phyloP scores from a whole-genome alignment of 2,329 filamentous ascomycete species.

The Penicillium sp. region DNA sequence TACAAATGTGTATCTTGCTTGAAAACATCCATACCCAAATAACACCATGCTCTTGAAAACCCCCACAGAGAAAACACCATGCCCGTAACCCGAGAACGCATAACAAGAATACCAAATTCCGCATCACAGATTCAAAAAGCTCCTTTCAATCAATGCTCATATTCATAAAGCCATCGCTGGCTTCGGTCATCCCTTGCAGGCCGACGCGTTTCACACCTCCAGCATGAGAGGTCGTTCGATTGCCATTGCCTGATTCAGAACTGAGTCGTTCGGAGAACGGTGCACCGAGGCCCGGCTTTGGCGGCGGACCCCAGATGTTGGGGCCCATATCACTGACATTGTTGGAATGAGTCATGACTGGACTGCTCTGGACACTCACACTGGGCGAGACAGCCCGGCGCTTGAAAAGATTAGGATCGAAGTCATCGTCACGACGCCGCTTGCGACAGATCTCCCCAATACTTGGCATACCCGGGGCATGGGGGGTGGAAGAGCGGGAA shows the following conservation, averaged over 20 bases:
- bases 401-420: conserved; percentile 85
- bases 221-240: conserved; percentile 47
- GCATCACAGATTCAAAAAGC: neutral
- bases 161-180: conserved; percentile 92
- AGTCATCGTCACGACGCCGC: conserved; percentile 84
- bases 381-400: conserved; percentile 86
- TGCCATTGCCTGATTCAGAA: conserved; percentile 51
- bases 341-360: conserved; percentile 76
- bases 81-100: neutral
- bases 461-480: conserved; percentile 46
- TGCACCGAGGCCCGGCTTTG: conserved; percentile 55
- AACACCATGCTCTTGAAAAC: neutral
- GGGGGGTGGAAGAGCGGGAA: conserved; percentile 42
- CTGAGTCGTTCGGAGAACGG: conserved; percentile 50
- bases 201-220: conserved; percentile 61
- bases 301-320: conserved; percentile 68
- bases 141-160: conserved; percentile 80
- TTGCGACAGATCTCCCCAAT: conserved; percentile 74
- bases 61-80: neutral
- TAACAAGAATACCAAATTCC: neutral
- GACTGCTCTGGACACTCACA: conserved; percentile 86
- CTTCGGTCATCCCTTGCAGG: conserved; percentile 90
- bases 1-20: conserved; percentile 8
- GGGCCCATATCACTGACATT: conserved; percentile 62
- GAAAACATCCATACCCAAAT: neutral